These are phyloP conservation scores for Thermomucor indicae-seudaticae DNA, from an alignment of 371 early-diverging fungal species.

Conservation along the genomic window DNA sequence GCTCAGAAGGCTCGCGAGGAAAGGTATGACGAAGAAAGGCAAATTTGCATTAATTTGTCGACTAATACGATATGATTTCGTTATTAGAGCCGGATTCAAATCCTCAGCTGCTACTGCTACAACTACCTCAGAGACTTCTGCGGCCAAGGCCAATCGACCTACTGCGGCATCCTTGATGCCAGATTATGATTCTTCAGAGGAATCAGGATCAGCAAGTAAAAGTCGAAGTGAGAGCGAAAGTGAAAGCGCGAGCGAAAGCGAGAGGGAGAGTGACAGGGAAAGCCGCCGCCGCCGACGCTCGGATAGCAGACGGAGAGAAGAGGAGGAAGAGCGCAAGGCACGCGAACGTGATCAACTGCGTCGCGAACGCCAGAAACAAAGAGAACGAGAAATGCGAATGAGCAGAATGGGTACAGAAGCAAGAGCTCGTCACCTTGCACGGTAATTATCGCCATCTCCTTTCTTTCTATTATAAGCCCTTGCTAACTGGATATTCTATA, in stretches of 20 bases:
- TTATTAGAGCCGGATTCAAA: conserved; percentile 35
- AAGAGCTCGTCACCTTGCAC: conserved; percentile 75
- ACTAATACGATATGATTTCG: not conserved
- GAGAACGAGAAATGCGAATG: conserved; percentile 86
- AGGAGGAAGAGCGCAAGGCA: conserved; percentile 52
- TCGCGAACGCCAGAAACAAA: conserved; percentile 76
- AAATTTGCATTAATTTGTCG: too few relatives aligned
- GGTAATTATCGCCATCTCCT: conserved; percentile 24
- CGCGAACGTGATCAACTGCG: conserved; percentile 89
- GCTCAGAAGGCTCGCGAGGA: conserved; percentile 95
- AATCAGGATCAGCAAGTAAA: conserved; percentile 19
- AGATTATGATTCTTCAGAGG: conserved; percentile 46
- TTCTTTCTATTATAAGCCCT: not conserved
- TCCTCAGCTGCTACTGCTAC: conserved; percentile 9
- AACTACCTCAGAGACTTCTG: conserved; percentile 3
- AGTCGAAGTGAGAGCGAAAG: conserved; percentile 7
- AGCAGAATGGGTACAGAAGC: conserved; percentile 89
- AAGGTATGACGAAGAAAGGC: too few relatives aligned
- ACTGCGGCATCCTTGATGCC: conserved; percentile 42
- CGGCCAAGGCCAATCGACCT: conserved; percentile 28
- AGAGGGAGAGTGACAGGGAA: conserved; percentile 18
- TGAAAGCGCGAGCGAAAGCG: conserved; percentile 11
- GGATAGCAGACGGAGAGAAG: conserved; percentile 11
- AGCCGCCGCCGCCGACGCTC: conserved; percentile 10
- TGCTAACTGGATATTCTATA: conserved; percentile 9